phyloP scores from a whole-genome alignment of 331 rosid genomes.

The Pyrus hybrid region DNA sequence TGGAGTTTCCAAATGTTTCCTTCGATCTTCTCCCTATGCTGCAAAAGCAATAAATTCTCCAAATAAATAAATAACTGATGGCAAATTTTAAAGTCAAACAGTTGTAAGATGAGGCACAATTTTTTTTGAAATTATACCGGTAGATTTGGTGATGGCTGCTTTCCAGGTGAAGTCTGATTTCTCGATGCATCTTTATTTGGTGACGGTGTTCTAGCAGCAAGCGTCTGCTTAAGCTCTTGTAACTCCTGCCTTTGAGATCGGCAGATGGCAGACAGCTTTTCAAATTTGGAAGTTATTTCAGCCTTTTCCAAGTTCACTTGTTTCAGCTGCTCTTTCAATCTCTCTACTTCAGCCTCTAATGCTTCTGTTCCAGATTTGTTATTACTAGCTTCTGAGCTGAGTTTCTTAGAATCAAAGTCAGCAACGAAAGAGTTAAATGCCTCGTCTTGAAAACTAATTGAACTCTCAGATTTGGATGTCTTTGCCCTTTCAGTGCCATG shows the following conservation, averaged over 20 bases:
- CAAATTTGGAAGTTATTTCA: slow-evolving; percentile 79
- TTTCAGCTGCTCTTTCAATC: slow-evolving; percentile 73
- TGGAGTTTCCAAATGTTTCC: slow-evolving; percentile 26
- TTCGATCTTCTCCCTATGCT: slow-evolving; percentile 27
- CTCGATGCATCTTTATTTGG: slow-evolving; percentile 42
- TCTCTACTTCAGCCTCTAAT: slow-evolving; percentile 68
- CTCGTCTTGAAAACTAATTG: slow-evolving; percentile 41
- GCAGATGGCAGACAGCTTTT: slow-evolving; percentile 84
- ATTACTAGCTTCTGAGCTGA: slow-evolving; percentile 32
- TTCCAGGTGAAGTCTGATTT: slow-evolving; percentile 35
- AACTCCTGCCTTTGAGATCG: slow-evolving; percentile 92
- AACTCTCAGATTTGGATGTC: slow-evolving; percentile 35
- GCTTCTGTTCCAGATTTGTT: slow-evolving; percentile 48
- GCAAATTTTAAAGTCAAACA: background rate
- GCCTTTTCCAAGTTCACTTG: slow-evolving; percentile 58
- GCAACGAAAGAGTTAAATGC: slow-evolving; percentile 75
- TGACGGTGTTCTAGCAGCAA: slow-evolving; percentile 59
- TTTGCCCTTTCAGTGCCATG: slow-evolving; percentile 22
- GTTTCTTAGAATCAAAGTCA: slow-evolving; percentile 54
- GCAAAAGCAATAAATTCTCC: background rate
- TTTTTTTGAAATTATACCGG: slow-evolving; percentile 25
- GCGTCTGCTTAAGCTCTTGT: slow-evolving; percentile 83
- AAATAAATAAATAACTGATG: background rate
- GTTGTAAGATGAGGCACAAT: background rate
- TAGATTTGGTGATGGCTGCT: slow-evolving; percentile 29